Conservation (phyloP, 2,329 filamentous ascomycete genomes). For the Cordyceps tenuipes region DNA sequence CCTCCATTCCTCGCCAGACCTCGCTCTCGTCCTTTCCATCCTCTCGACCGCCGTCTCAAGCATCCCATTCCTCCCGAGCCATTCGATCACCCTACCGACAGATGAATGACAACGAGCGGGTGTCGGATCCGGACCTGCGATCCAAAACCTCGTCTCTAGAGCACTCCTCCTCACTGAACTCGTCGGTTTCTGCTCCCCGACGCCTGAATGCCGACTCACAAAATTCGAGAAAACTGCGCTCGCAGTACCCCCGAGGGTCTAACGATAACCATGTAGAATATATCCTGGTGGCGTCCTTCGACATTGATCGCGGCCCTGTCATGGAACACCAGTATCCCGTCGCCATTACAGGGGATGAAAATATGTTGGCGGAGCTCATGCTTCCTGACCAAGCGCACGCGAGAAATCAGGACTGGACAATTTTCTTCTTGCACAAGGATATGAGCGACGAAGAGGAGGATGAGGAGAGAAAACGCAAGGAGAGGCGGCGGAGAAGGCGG, state of each 20-base stretch:
- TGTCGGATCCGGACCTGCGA: conserved; percentile 51
- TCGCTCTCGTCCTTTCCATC: conserved; percentile 59
- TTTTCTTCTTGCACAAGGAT: conserved; percentile 97
- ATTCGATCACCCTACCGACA: conserved; percentile 47
- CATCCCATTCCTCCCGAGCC: conserved; percentile 46
- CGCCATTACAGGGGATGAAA: conserved; percentile 91
- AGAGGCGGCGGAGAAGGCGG: conserved; percentile 42
- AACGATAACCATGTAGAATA: conserved; percentile 96
- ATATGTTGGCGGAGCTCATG: conserved; percentile 98
- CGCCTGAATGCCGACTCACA: conserved; percentile 43
- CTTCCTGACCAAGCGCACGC: conserved; percentile 93
- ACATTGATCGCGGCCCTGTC: conserved; percentile 89
- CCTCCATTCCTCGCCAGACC: conserved; percentile 28
- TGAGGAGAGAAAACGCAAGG: conserved; percentile 52
- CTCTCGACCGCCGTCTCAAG: conserved; percentile 49
- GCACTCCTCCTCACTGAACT: conserved; percentile 53
- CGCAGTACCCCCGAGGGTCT: conserved; percentile 67
- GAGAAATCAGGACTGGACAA: conserved; percentile 95
- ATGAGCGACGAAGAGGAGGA: conserved; percentile 76
- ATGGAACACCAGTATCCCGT: conserved; percentile 98
- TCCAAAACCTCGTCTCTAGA: conserved; percentile 52
- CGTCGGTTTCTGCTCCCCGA: conserved; percentile 46
- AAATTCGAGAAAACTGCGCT: conserved; percentile 51
- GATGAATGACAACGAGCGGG: conserved; percentile 44
- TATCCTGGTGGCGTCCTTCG: conserved; percentile 93